Percentiles rank a stretch among this genome's conserved stretches.
Conservation (phyloP, 2,329 filamentous ascomycete genomes). For the Diaporthe citri region DNA sequence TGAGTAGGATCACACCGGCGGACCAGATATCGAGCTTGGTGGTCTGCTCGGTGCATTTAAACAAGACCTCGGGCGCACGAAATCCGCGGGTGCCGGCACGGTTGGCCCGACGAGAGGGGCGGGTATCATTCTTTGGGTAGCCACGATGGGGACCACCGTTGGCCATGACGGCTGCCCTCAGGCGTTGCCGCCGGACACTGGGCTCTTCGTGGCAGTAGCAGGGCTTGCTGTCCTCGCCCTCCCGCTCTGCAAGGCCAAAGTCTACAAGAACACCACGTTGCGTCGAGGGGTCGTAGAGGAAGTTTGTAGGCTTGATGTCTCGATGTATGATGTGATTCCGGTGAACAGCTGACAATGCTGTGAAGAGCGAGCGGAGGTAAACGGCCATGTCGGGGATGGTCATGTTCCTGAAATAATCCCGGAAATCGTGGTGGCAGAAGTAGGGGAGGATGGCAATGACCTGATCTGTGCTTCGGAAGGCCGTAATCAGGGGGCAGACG, state of each 20-base stretch:
- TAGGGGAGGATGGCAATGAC: constrained; percentile 95
- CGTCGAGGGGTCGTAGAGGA: constrained; percentile 87
- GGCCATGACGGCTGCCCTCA: constrained; percentile 71
- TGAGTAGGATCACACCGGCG: constrained; percentile 96
- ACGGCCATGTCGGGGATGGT: constrained; percentile 86
- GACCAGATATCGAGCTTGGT: constrained; percentile 98
- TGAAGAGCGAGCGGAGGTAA: constrained; percentile 91
- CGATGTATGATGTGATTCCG: constrained; percentile 87
- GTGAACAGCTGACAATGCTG: constrained; percentile 86
- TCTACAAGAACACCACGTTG: constrained; percentile 95
- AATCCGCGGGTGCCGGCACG: constrained; percentile 95
- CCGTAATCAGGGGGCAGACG: constrained; percentile 95
- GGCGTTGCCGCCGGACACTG: constrained; percentile 70
- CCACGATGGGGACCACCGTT: constrained; percentile 68
- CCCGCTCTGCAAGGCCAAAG: constrained; percentile 93
- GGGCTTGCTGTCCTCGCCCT: constrained; percentile 80
- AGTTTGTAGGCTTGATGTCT: constrained; percentile 98
- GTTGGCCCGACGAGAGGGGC: constrained; percentile 90
- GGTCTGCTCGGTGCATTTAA: constrained; percentile 96
- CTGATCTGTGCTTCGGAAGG: constrained; percentile 94
- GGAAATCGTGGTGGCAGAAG: constrained; percentile 95
- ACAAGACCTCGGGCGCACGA: constrained; percentile 93
- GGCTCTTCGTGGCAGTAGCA: constrained; percentile 83
- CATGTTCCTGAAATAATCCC: constrained; percentile 93
- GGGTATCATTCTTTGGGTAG: constrained; percentile 90